phyloP scores from a whole-genome alignment of 2,329 filamentous ascomycete genomes.

The Aspergillus caelatus region DNA sequence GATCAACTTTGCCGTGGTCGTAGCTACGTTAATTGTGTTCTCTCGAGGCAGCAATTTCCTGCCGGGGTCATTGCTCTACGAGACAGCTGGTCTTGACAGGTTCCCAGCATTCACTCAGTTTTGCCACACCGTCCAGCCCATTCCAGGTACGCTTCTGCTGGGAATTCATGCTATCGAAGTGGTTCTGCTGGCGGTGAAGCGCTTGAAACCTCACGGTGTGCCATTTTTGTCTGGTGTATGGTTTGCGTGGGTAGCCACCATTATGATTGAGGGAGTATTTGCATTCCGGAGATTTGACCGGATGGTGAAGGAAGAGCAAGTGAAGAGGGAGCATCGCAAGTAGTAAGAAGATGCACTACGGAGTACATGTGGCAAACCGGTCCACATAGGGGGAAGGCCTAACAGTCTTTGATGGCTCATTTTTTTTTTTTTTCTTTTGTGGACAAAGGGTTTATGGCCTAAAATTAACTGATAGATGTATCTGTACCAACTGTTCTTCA shows the following conservation, averaged over 20 bases:
- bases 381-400: neutral
- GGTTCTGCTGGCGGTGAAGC: conserved; percentile 47
- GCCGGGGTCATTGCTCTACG: conserved; percentile 55
- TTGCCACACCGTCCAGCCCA: conserved; percentile 62
- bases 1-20: conserved; percentile 58
- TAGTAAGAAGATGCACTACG: conserved; percentile 10
- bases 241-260: conserved; percentile 57
- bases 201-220: conserved; percentile 57
- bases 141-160: conserved; percentile 62
- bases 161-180: conserved; percentile 68
- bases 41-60: conserved; percentile 55
- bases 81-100: conserved; percentile 48
- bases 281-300: conserved; percentile 51
- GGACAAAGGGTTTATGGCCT: neutral
- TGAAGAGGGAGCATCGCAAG: conserved; percentile 33
- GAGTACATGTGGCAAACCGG: conserved; percentile 1
- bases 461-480: neutral
- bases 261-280: conserved; percentile 57
- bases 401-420: neutral
- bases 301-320: conserved; percentile 45
- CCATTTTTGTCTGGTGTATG: conserved; percentile 51
- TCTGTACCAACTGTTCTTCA: neutral
- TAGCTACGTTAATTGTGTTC: conserved; percentile 58
- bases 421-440: neutral
- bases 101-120: conserved; percentile 63